Evolutionary conservation across 2,329 filamentous ascomycete species (phyloP).

Genomic region (Metarhizium anisopliae): DNA sequence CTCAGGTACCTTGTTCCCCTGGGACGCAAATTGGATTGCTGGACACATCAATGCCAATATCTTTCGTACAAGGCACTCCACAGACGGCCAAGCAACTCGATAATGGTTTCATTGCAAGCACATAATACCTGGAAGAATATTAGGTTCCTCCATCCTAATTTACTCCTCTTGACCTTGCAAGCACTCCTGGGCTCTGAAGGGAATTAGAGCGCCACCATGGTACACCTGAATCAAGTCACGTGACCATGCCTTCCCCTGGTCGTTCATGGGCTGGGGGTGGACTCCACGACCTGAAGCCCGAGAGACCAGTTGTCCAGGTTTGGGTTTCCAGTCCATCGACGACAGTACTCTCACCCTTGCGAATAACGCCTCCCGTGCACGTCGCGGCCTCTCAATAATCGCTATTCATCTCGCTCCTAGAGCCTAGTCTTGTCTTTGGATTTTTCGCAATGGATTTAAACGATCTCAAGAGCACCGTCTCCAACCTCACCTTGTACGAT

Average conservation of each 20-base stretch:
- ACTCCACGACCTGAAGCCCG: neutral
- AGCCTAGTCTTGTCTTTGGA: neutral
- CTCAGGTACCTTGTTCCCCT: conserved; percentile 17
- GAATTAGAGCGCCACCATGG: no score
- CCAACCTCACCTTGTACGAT: conserved; percentile 89
- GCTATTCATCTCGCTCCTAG: neutral
- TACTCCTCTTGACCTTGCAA: no score
- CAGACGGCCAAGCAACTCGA: neutral
- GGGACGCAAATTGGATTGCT: no score
- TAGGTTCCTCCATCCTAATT: no score
- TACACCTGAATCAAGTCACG: neutral
- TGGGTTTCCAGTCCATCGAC: neutral
- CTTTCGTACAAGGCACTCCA: no score
- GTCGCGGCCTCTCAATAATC: neutral
- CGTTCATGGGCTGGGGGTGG: neutral
- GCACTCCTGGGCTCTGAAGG: no score
- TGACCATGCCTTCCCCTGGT: neutral
- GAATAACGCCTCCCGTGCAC: neutral
- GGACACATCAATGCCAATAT: no score
- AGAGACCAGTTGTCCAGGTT: conserved; percentile 1
- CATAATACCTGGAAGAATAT: no score
- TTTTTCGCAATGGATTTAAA: conserved; percentile 67
- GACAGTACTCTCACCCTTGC: neutral
- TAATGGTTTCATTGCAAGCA: neutral
- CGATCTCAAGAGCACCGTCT: conserved; percentile 76